Percentiles rank a stretch among this genome's conserved stretches.
Evolutionary conservation across 2,329 filamentous ascomycete genomes (phyloP).

Genomic region (Neonectria coccinea): DNA sequence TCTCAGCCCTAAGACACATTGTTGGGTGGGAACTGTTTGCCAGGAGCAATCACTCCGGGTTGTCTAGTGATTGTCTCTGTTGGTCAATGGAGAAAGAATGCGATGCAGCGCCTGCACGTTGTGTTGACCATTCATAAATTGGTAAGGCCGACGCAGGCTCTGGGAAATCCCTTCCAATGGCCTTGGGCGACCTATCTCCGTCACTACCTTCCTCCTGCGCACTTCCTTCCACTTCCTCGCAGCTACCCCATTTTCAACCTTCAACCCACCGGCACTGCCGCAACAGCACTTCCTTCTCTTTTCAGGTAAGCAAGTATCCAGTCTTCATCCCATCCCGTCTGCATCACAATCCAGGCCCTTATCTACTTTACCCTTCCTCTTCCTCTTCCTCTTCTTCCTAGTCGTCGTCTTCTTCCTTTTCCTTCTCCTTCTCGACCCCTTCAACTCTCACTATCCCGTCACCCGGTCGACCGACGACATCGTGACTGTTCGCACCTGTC

Average conservation of each 20-base stretch:
- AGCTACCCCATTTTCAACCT: not conserved
- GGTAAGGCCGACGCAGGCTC: not conserved
- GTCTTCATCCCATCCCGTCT: not conserved
- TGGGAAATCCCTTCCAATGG: not conserved
- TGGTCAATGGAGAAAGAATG: not conserved
- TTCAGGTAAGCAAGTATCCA: not conserved
- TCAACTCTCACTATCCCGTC: not conserved
- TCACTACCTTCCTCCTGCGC: not conserved
- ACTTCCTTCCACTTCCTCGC: not conserved
- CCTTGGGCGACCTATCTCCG: not conserved
- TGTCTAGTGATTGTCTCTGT: not conserved
- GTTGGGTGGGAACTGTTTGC: not conserved
- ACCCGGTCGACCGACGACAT: too few relatives aligned
- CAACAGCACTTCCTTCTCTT: not conserved
- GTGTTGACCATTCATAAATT: not conserved
- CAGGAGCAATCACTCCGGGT: not conserved
- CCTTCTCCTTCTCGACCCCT: not conserved
- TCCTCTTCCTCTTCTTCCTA: not conserved
- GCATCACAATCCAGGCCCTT: too few relatives aligned
- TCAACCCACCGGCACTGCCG: not conserved
- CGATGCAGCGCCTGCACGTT: not conserved
- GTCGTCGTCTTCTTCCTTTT: not conserved
- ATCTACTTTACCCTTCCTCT: not conserved
- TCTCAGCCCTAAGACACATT: not conserved
- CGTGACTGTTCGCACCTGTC: not conserved